phyloP scores from a whole-genome alignment of 2,329 filamentous ascomycete genomes.

The Aschersonia sp. region DNA sequence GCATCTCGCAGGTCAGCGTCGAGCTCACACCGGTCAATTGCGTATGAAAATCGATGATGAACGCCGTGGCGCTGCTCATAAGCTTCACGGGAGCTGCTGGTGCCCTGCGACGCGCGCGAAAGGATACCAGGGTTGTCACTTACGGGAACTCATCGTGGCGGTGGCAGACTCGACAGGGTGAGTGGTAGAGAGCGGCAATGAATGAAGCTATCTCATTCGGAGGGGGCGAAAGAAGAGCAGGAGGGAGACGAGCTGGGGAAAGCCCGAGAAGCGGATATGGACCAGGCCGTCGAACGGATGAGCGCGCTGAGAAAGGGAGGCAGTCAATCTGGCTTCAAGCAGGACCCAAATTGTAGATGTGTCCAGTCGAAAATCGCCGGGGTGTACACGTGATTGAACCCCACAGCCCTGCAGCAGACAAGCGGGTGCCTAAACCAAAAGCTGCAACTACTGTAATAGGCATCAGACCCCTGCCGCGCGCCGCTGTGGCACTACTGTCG shows the following conservation, averaged over 20 bases:
- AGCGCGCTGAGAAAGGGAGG: conserved; percentile 18
- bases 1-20: conserved; percentile 13
- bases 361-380: conserved; percentile 23
- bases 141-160: conserved; percentile 41
- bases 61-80: conserved; percentile 1
- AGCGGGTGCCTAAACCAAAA: too few relatives aligned
- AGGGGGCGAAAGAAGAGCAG: conserved; percentile 15
- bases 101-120: background rate
- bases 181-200: conserved; percentile 16
- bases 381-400: conserved; percentile 18
- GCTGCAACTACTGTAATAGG: too few relatives aligned
- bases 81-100: background rate
- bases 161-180: conserved; percentile 10
- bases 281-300: conserved; percentile 14
- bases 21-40: conserved; percentile 12
- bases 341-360: conserved; percentile 25
- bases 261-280: conserved; percentile 19
- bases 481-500: too few relatives aligned
- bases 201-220: conserved; percentile 26
- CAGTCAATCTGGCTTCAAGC: conserved; percentile 29
- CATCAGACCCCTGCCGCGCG: background rate
- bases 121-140: conserved; percentile 17
- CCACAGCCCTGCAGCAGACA: background rate
- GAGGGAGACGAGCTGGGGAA: conserved; percentile 19
- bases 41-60: conserved; percentile 5